Percentiles rank a stretch among this genome's conserved stretches.
phyloP scores from a whole-genome alignment of 1,139 yeast genomes.

The Arxiozyma telluris region DNA sequence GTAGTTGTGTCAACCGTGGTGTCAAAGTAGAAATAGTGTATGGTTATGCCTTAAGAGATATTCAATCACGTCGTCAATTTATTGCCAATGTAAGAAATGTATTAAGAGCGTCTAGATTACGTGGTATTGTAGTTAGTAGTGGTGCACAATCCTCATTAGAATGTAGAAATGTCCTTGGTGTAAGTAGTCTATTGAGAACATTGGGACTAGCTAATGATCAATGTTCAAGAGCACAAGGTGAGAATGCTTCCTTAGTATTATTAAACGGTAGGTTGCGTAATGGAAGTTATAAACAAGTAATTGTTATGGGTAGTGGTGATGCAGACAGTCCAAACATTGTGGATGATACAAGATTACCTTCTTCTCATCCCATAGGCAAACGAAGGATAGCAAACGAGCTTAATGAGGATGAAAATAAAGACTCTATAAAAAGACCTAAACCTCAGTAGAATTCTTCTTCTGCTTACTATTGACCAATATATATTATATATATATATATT shows the following conservation, averaged over 20 bases:
- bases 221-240: slow-evolving; percentile 51
- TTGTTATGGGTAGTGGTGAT: slow-evolving; percentile 38
- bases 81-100: slow-evolving; percentile 67
- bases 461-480: too few species aligned
- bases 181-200: slow-evolving; percentile 53
- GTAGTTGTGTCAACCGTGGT: slow-evolving; percentile 73
- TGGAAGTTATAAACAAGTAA: slow-evolving; percentile 61
- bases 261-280: slow-evolving; percentile 64
- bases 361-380: slow-evolving; percentile 6
- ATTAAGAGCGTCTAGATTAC: slow-evolving; percentile 71
- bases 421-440: slow-evolving; percentile 5
- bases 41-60: slow-evolving; percentile 42
- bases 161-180: slow-evolving; percentile 58
- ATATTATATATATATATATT: too few species aligned
- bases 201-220: slow-evolving; percentile 52
- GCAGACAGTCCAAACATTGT: slow-evolving; percentile 14
- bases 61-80: slow-evolving; percentile 44
- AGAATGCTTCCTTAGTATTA: slow-evolving; percentile 53
- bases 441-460: background rate
- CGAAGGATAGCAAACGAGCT: slow-evolving; percentile 11
- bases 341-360: slow-evolving; percentile 4
- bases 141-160: slow-evolving; percentile 58
- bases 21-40: slow-evolving; percentile 74
- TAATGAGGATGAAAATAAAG: background rate
- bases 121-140: slow-evolving; percentile 71